Conservation (phyloP, 371 early-diverging fungal genomes). For the Mortierella sp. region DNA sequence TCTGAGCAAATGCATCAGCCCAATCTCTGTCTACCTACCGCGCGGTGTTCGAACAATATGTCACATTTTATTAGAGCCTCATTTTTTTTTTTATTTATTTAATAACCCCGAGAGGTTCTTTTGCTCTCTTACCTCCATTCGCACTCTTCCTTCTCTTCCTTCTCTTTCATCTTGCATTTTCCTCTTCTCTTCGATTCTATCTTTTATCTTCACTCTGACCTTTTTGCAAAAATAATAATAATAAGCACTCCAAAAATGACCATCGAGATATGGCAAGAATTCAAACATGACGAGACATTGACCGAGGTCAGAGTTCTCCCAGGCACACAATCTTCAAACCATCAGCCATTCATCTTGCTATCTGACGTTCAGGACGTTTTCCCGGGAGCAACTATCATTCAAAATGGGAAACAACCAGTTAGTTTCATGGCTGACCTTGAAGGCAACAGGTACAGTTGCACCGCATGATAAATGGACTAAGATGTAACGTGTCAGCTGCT, state of each 20-base stretch:
- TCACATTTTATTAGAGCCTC: too few species aligned
- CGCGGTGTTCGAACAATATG: too few species aligned
- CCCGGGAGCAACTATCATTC: slow-evolving; percentile 3
- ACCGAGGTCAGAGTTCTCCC: slow-evolving; percentile 12
- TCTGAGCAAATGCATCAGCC: too few species aligned
- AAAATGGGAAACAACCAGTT: slow-evolving; percentile 8
- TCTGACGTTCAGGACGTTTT: slow-evolving; percentile 14
- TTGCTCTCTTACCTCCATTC: neutral
- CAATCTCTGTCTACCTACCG: too few species aligned
- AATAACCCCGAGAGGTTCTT: too few species aligned
- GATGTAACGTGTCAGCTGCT: too few species aligned
- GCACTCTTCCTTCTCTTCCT: neutral
- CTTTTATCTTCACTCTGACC: neutral
- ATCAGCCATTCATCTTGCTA: slow-evolving; percentile 8
- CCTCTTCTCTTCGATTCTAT: neutral
- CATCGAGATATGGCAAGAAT: neutral
- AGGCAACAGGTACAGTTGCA: slow-evolving; percentile 15
- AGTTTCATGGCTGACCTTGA: slow-evolving; percentile 18
- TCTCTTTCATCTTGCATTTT: neutral
- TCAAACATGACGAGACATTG: neutral
- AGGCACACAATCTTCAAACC: slow-evolving; percentile 3
- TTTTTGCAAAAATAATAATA: neutral
- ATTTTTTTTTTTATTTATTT: too few species aligned
- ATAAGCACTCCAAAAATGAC: neutral
- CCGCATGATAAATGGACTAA: too few species aligned